These are phyloP conservation scores for Fusarium burgessii DNA, from an alignment of 2,329 filamentous ascomycete genomes.

Conservation along the genomic window DNA sequence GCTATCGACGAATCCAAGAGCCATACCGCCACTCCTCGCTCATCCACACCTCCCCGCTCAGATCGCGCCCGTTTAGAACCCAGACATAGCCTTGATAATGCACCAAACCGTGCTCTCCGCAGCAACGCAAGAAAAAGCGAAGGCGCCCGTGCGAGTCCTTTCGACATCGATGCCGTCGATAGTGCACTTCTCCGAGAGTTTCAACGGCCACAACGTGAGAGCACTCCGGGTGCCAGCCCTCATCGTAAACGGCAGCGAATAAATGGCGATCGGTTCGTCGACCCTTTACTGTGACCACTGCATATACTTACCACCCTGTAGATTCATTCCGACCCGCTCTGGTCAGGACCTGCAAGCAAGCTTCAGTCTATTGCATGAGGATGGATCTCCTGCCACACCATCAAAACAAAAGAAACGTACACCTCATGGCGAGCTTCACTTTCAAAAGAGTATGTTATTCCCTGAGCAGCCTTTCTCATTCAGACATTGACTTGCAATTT, in stretches of 20 bases:
- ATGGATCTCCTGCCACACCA: conserved; percentile 91
- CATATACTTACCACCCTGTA: conserved; percentile 54
- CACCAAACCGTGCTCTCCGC: conserved; percentile 50
- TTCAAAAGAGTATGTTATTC: conserved; percentile 81
- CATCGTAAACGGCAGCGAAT: conserved; percentile 70
- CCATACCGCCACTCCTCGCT: conserved; percentile 52
- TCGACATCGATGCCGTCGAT: conserved; percentile 65
- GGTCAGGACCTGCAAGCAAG: conserved; percentile 94
- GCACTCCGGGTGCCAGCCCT: conserved; percentile 65
- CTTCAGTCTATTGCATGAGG: conserved; percentile 91
- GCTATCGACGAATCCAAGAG: conserved; percentile 50
- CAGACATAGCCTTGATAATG: conserved; percentile 54
- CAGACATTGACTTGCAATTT: conserved; percentile 19
- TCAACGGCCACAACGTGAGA: conserved; percentile 63
- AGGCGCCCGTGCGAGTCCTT: conserved; percentile 50
- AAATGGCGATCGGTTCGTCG: conserved; percentile 69
- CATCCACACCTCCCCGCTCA: conserved; percentile 59
- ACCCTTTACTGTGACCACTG: not conserved
- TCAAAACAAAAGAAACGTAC: conserved; percentile 86
- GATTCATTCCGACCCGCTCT: conserved; percentile 94
- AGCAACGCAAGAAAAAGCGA: conserved; percentile 54
- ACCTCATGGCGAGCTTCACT: conserved; percentile 90
- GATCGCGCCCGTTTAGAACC: conserved; percentile 59
- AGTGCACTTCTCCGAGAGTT: conserved; percentile 64
- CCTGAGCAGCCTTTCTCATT: not conserved